phyloP scores from a whole-genome alignment of 805 yeast genomes.

The Blastobotrys mokoenaii region DNA sequence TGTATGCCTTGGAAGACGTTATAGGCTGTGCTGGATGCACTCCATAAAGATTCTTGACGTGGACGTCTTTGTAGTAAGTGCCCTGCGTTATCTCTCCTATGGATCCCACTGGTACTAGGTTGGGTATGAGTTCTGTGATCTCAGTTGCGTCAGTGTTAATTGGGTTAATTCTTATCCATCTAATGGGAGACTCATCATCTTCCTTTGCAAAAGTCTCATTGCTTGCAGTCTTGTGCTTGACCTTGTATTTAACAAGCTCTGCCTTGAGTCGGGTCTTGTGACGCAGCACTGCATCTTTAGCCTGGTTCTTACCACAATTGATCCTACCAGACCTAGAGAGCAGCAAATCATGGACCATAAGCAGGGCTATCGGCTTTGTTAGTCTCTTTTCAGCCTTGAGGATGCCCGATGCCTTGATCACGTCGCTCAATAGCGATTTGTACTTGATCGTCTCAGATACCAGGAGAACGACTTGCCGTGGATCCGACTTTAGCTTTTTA shows the following conservation, averaged over 20 bases:
- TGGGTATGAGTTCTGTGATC: slow-evolving; percentile 29
- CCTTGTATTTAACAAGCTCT: slow-evolving; percentile 68
- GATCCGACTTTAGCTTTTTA: slow-evolving; percentile 49
- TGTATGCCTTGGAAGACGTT: slow-evolving; percentile 59
- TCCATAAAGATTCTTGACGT: slow-evolving; percentile 72
- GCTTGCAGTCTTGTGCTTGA: slow-evolving; percentile 57
- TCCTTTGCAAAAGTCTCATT: slow-evolving; percentile 40
- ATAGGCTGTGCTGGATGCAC: slow-evolving; percentile 68
- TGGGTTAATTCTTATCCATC: slow-evolving; percentile 50
- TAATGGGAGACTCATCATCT: slow-evolving; percentile 32
- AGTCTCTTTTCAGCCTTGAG: slow-evolving; percentile 39
- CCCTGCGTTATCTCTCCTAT: slow-evolving; percentile 34
- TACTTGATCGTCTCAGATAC: slow-evolving; percentile 71
- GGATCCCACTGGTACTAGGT: slow-evolving; percentile 37
- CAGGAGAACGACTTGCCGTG: slow-evolving; percentile 81
- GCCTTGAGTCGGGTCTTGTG: slow-evolving; percentile 77
- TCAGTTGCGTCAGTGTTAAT: slow-evolving; percentile 38
- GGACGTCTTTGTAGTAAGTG: slow-evolving; percentile 61
- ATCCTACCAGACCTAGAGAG: slow-evolving; percentile 71
- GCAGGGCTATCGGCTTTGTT: slow-evolving; percentile 35
- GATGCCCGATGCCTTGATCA: slow-evolving; percentile 63
- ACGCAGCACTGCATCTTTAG: slow-evolving; percentile 70
- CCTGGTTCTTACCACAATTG: slow-evolving; percentile 80
- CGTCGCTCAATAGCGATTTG: slow-evolving; percentile 50
- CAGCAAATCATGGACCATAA: slow-evolving; percentile 74